These are phyloP conservation scores for Teratosphaeria viscida DNA, from an alignment of 2,329 filamentous ascomycete species.

Conservation along the genomic window DNA sequence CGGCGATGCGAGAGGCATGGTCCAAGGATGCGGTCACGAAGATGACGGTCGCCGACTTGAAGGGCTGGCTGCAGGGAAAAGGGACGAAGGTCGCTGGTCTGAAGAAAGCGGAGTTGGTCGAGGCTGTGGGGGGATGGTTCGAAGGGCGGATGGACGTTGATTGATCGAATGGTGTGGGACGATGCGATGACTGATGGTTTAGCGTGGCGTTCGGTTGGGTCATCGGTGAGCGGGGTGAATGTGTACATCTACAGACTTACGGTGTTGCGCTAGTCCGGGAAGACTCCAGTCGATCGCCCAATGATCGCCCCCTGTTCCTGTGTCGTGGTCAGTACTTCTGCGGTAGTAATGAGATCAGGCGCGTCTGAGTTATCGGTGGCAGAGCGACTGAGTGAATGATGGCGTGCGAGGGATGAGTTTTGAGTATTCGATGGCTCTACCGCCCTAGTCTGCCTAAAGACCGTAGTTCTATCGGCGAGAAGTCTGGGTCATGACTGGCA, in stretches of 20 bases:
- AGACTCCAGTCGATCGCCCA: too few relatives aligned
- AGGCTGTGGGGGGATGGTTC: constrained; percentile 25
- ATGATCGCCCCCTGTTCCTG: too few relatives aligned
- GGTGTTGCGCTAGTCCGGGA: too few relatives aligned
- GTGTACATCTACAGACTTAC: neutral
- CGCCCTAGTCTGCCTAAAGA: too few relatives aligned
- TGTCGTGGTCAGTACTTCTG: too few relatives aligned
- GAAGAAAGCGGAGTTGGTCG: constrained; percentile 27
- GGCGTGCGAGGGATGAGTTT: too few relatives aligned
- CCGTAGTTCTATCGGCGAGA: too few relatives aligned
- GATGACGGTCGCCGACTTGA: constrained; percentile 24
- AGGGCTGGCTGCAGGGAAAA: constrained; percentile 21
- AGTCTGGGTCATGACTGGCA: too few relatives aligned
- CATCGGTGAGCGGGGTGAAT: neutral
- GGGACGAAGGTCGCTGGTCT: constrained; percentile 11
- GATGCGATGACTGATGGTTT: neutral
- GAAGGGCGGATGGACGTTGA: constrained; percentile 27
- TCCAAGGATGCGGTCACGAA: constrained; percentile 35
- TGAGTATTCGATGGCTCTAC: too few relatives aligned
- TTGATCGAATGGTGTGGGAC: constrained; percentile 11
- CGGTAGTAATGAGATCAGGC: too few relatives aligned
- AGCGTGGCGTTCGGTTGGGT: constrained; percentile 1
- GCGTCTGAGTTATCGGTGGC: too few relatives aligned
- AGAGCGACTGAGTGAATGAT: too few relatives aligned
- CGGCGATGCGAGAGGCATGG: constrained; percentile 34